Percentiles rank a stretch among this genome's conserved stretches.
Evolutionary conservation across 306 rosid genomes (phyloP).

Genomic region (Begonia fuchsioides): DNA sequence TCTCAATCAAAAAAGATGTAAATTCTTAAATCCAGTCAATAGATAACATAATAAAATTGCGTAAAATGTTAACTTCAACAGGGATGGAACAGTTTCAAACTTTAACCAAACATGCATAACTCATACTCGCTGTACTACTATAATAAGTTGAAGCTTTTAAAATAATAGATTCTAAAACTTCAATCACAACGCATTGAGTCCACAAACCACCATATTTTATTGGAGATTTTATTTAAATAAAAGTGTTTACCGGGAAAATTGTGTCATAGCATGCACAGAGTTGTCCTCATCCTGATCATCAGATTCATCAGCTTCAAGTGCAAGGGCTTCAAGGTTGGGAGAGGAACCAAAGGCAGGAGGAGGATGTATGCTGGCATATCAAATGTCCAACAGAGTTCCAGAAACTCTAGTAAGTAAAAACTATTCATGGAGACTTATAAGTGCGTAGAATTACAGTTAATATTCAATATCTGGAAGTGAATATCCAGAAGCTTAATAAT

Average conservation of each 20-base stretch:
- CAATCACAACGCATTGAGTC: too few relatives aligned
- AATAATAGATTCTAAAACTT: too few relatives aligned
- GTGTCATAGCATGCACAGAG: conserved; percentile 44
- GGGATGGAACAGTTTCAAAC: too few relatives aligned
- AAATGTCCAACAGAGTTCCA: too few relatives aligned
- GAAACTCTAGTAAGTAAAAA: conserved; percentile 11
- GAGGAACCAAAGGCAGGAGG: conserved; percentile 99
- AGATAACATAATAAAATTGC: too few relatives aligned
- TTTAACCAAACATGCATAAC: too few relatives aligned
- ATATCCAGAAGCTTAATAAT: neutral
- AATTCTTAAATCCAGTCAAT: neutral
- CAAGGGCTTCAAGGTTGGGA: conserved; percentile 93
- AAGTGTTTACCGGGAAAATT: conserved; percentile 39
- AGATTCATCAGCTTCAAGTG: conserved; percentile 46
- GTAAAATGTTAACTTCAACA: too few relatives aligned
- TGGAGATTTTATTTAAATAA: too few relatives aligned
- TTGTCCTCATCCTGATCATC: conserved; percentile 47
- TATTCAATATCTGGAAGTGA: neutral
- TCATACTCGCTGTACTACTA: too few relatives aligned
- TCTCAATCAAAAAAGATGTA: conserved; percentile 15
- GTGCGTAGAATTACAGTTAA: neutral
- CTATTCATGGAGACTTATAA: conserved; percentile 1
- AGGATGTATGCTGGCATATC: conserved; percentile 47
- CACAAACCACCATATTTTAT: too few relatives aligned
- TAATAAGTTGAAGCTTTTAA: too few relatives aligned